Evolutionary conservation across 2,329 filamentous ascomycete species (phyloP).

Genomic region (Penicillium hordei): DNA sequence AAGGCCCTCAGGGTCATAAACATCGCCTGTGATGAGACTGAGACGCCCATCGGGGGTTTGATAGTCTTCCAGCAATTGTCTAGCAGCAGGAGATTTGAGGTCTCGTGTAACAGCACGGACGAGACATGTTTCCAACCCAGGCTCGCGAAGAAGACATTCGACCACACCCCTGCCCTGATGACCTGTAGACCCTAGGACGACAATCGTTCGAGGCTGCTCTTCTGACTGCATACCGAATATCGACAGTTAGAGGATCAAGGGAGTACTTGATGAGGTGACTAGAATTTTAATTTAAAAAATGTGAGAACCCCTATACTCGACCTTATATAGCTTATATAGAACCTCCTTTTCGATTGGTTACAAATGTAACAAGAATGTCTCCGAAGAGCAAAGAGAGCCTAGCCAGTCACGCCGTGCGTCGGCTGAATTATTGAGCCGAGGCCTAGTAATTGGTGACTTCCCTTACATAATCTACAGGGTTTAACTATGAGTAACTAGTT

Average conservation of each 20-base stretch:
- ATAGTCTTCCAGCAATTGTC: not conserved
- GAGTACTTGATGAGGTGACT: no score
- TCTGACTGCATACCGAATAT: not conserved
- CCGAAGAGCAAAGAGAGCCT: not conserved
- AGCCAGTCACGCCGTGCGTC: not conserved
- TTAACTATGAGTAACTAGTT: no score
- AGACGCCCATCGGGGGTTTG: not conserved
- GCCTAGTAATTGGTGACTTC: not conserved
- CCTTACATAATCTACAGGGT: not conserved
- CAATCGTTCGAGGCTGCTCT: not conserved
- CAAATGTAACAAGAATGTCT: not conserved
- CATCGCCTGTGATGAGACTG: not conserved
- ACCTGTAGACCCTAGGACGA: not conserved
- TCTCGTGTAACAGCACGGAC: not conserved
- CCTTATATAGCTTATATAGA: no score
- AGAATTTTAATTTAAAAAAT: no score
- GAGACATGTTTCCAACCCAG: not conserved
- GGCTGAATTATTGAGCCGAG: not conserved
- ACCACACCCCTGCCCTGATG: not conserved
- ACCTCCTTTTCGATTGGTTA: not conserved
- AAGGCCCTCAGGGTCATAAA: not conserved
- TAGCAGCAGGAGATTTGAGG: not conserved
- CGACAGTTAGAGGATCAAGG: not conserved
- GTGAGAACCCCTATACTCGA: no score
- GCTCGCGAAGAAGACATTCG: not conserved